phyloP scores from a whole-genome alignment of 108 stramenopile species.

The Stephanodiscus minutulus region DNA sequence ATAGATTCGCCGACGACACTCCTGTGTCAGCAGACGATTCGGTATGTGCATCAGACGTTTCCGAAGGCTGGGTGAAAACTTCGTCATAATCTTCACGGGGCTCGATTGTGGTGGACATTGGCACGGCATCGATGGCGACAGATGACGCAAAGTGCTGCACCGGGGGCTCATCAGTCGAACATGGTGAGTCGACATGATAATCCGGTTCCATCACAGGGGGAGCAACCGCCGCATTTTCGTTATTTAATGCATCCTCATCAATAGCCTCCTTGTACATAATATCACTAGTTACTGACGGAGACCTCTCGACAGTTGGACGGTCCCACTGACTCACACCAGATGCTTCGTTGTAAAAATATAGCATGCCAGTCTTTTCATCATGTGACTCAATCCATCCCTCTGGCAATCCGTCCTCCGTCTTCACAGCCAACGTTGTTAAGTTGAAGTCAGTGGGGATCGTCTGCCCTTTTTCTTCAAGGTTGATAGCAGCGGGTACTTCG shows the following conservation, averaged over 20 bases:
- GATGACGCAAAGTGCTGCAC: background rate
- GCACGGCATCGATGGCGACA: background rate
- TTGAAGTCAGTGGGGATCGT: background rate
- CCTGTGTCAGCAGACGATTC: background rate
- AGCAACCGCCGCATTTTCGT: conserved; percentile 44
- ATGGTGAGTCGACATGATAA: conserved; percentile 10
- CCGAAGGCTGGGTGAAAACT: background rate
- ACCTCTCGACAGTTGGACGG: conserved; percentile 24
- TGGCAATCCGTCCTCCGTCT: conserved; percentile 25
- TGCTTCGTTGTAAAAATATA: conserved; percentile 56
- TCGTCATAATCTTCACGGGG: background rate
- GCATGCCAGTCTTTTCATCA: conserved; percentile 48
- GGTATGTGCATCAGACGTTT: background rate
- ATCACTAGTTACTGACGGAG: background rate
- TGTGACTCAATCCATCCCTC: conserved; percentile 59
- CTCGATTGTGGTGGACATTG: background rate
- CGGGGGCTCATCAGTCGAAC: background rate
- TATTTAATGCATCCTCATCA: background rate
- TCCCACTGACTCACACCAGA: conserved; percentile 51
- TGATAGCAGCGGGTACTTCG: background rate
- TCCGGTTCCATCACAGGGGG: conserved; percentile 55
- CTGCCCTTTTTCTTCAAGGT: background rate
- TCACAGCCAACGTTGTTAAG: background rate
- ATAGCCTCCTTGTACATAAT: background rate
- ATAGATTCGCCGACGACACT: background rate